A percentile compares a stretch with the other conserved stretches of the same genome.
phyloP scores from a whole-genome alignment of 2,329 filamentous ascomycete genomes.

The Cladobotryum protrusum region DNA sequence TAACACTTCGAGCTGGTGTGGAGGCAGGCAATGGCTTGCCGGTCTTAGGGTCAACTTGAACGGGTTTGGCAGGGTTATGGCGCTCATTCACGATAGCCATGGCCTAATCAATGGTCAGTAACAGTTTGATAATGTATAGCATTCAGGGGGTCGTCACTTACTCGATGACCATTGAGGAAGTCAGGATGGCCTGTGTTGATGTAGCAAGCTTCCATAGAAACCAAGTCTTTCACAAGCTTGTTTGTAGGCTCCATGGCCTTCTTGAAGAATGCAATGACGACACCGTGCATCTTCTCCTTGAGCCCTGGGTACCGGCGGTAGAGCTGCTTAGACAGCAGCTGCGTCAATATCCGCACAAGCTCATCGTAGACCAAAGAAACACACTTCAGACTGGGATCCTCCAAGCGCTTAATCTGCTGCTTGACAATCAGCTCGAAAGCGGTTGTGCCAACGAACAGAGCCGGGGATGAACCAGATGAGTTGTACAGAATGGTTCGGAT shows the following conservation, averaged over 20 bases:
- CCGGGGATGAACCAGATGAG: conserved; percentile 95
- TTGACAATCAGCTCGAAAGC: conserved; percentile 99
- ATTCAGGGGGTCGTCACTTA: conserved; percentile 32
- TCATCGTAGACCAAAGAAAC: conserved; percentile 97
- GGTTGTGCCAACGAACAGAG: conserved; percentile 92
- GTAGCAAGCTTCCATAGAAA: conserved; percentile 93
- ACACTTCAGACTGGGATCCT: conserved; percentile 96
- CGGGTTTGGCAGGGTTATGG: conserved; percentile 72
- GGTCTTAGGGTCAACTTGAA: conserved; percentile 96
- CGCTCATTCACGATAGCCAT: conserved; percentile 98
- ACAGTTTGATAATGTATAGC: conserved; percentile 7
- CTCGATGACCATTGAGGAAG: conserved; percentile 90
- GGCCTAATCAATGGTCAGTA: conserved; percentile 43
- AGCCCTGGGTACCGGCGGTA: conserved; percentile 90
- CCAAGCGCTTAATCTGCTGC: conserved; percentile 93
- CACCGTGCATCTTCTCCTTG: conserved; percentile 93
- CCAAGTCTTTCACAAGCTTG: conserved; percentile 89
- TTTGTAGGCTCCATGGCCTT: conserved; percentile 98
- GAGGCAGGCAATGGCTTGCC: conserved; percentile 78
- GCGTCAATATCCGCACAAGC: conserved; percentile 86
- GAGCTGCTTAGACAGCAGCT: conserved; percentile 79
- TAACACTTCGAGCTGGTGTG: conserved; percentile 66
- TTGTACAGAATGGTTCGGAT: conserved; percentile 97
- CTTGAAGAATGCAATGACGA: conserved; percentile 94
- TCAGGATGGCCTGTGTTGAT: conserved; percentile 98